Evolutionary conservation across 176 grass and related monocot genomes (phyloP).

Genomic region (Oryza nivara): DNA sequence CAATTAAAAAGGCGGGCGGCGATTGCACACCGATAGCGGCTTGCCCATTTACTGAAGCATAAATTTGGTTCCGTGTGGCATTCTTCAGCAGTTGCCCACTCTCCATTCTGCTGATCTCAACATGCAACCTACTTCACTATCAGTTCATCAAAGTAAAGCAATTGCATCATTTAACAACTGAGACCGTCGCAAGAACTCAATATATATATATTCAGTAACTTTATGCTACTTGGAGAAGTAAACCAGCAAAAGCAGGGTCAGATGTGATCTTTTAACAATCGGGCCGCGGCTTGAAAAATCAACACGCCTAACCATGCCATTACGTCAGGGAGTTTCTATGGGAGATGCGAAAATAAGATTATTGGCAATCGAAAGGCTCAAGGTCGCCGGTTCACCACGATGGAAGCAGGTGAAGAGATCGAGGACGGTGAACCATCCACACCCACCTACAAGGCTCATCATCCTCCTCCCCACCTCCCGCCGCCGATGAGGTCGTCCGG

Average conservation of each 20-base stretch:
- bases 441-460: background rate
- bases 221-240: background rate
- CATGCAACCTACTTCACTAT: background rate
- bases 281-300: background rate
- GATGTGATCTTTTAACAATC: background rate
- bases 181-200: background rate
- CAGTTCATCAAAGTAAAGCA: background rate
- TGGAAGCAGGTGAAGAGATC: conserved; percentile 16
- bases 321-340: no score
- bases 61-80: background rate
- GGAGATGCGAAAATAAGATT: no score
- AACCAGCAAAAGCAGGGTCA: background rate
- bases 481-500: background rate
- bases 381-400: background rate
- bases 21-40: background rate
- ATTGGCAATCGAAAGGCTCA: no score
- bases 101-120: background rate
- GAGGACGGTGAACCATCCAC: conserved; percentile 34
- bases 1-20: background rate
- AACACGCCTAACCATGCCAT: background rate
- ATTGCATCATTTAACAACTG: background rate
- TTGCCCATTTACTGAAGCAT: background rate
- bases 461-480: background rate
- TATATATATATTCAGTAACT: background rate
- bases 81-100: background rate